These are phyloP conservation scores for Limtongia smithiae DNA, from an alignment of 805 yeast genomes.

Conservation along the genomic window DNA sequence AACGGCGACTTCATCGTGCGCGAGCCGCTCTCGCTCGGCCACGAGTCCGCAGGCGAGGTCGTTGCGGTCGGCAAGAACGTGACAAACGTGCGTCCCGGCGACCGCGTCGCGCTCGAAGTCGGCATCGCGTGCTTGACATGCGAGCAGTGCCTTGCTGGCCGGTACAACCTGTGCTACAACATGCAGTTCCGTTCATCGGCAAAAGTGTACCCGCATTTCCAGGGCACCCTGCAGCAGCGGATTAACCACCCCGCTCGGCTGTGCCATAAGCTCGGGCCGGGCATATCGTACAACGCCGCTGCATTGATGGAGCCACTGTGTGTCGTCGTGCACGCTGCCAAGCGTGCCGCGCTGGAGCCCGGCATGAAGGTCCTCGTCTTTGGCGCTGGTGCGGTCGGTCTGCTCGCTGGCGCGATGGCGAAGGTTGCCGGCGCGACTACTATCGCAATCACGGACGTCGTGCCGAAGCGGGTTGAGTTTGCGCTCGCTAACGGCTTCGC, in stretches of 20 bases:
- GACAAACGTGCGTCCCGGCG: conserved; percentile 62
- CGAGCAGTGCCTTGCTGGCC: conserved; percentile 76
- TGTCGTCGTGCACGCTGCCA: conserved; percentile 77
- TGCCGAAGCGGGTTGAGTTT: conserved; percentile 38
- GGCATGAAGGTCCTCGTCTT: conserved; percentile 67
- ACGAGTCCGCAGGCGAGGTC: conserved; percentile 72
- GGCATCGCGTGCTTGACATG: conserved; percentile 75
- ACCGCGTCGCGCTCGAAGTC: conserved; percentile 78
- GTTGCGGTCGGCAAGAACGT: conserved; percentile 63
- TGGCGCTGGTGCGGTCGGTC: conserved; percentile 86
- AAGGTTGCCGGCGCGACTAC: conserved; percentile 66
- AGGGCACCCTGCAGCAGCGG: conserved; percentile 89
- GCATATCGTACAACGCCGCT: conserved; percentile 69
- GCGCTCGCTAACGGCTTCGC: conserved; percentile 37
- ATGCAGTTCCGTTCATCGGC: conserved; percentile 64
- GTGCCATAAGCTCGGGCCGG: conserved; percentile 58
- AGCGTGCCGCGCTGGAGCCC: conserved; percentile 53
- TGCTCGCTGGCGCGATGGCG: conserved; percentile 66
- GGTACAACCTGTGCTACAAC: conserved; percentile 78
- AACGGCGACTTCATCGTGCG: conserved; percentile 45
- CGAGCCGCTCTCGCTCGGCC: conserved; percentile 76
- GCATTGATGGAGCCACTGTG: conserved; percentile 78
- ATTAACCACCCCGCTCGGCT: conserved; percentile 66
- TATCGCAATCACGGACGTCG: conserved; percentile 63
- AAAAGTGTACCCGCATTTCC: conserved; percentile 70